phyloP scores from a whole-genome alignment of 2,329 filamentous ascomycete genomes.

The Colletotrichum sp. region DNA sequence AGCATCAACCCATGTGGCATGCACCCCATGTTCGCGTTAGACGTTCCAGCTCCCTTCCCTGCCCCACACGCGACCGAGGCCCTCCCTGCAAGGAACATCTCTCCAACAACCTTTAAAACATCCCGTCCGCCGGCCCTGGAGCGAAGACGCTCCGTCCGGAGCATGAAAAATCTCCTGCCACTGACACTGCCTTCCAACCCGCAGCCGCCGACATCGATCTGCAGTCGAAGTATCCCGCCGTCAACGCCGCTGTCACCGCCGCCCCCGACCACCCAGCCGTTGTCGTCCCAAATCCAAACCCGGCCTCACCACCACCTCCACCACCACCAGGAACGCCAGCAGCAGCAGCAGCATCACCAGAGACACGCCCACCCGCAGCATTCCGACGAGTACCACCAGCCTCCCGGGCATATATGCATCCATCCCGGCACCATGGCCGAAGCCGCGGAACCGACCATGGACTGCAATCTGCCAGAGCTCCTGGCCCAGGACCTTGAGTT shows the following conservation, averaged over 20 bases:
- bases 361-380: neutral
- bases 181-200: slow-evolving; percentile 35
- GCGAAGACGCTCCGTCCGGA: slow-evolving; percentile 40
- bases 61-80: slow-evolving; percentile 20
- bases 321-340: neutral
- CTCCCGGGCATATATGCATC: slow-evolving; percentile 1
- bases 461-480: slow-evolving; percentile 60
- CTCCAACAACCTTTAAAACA: slow-evolving; percentile 22
- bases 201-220: neutral
- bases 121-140: slow-evolving; percentile 21
- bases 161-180: slow-evolving; percentile 43
- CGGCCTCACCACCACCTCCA: neutral
- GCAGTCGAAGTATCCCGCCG: neutral
- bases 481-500: slow-evolving; percentile 59
- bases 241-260: neutral
- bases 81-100: slow-evolving; percentile 22
- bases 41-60: slow-evolving; percentile 23
- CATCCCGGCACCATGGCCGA: slow-evolving; percentile 18
- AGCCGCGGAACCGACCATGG: slow-evolving; percentile 29
- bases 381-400: neutral
- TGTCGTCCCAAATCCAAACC: neutral
- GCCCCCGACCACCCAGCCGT: neutral
- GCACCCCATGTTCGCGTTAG: slow-evolving; percentile 25
- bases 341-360: neutral
- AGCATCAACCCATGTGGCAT: slow-evolving; percentile 20